Evolutionary conservation across 345 rosid species (phyloP), one percentile per base, ranked within the genome.

Genomic region (Arabidopsis arenosa): DNA sequence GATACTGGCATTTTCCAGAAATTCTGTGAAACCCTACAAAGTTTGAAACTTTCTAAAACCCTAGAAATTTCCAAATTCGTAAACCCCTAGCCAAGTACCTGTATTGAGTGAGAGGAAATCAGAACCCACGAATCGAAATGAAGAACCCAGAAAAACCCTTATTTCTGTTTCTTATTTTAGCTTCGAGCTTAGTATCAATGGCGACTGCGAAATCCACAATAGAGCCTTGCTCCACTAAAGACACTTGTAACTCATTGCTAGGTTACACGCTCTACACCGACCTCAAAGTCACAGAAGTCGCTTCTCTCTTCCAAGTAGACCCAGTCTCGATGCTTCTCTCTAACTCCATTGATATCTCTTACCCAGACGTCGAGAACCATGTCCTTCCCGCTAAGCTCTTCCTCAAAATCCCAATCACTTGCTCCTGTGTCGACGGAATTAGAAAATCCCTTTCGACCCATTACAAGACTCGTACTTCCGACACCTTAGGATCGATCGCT

Each of bases 251-350:
- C 79, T 90, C 98, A 28, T 68, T 92, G 43, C 91, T 94, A 56
- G 97, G 97, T 17, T 94, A 94, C 89, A 89, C 92, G 0, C 96
- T 94, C 74, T 90, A 92, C 91, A 85, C 96, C 1, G 96, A 94
- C 83, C 96, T 94, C 72, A 94, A 92, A 61, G 96, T 92, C 47
- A 77, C 93, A 37, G 97, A 94, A 75, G 91, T 94, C 0, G 97
- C 93, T 3, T 90, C 97, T 3, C 97, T 94, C 79, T 94, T 94
- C 85, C 94, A 92, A 78, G 83, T 89, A 10, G 98, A 94, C 83
- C 97, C 98, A 8, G 61, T 86, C 68, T 68, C 97, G 5, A 47
- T 94, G 54, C 90, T 94, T 66, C 87, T 90, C 8, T 84, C 90
- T 8, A 94, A 94, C 75, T 85, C 98, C 80, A 90, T 94, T 77